Percentiles rank a stretch among this genome's conserved stretches.
Evolutionary conservation across 2,329 filamentous ascomycete genomes (phyloP).

Genomic region (Verticillium klebahnii): DNA sequence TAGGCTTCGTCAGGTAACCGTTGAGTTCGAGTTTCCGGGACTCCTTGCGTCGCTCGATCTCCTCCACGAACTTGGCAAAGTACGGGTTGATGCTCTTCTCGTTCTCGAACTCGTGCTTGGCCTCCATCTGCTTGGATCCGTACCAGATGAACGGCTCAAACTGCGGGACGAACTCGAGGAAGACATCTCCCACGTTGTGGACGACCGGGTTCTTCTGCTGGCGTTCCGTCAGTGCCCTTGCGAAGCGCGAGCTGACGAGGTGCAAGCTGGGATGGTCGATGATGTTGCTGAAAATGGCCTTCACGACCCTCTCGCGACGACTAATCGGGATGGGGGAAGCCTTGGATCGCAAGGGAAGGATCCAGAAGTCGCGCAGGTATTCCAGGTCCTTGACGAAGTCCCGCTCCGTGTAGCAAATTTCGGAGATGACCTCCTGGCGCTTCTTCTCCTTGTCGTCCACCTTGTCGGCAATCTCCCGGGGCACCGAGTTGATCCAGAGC

Average conservation of each 20-base stretch:
- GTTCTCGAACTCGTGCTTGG: slow-evolving; percentile 97
- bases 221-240: slow-evolving; percentile 79
- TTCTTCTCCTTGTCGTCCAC: slow-evolving; percentile 93
- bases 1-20: slow-evolving; percentile 96
- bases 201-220: slow-evolving; percentile 92
- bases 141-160: slow-evolving; percentile 97
- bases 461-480: slow-evolving; percentile 87
- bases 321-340: slow-evolving; percentile 85
- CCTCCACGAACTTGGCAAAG: slow-evolving; percentile 90
- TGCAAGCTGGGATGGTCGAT: slow-evolving; percentile 80
- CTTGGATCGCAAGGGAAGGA: slow-evolving; percentile 78
- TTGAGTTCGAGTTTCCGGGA: slow-evolving; percentile 96
- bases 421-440: slow-evolving; percentile 94
- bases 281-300: slow-evolving; percentile 93
- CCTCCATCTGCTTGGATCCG: slow-evolving; percentile 91
- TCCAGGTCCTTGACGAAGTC: slow-evolving; percentile 99
- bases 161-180: slow-evolving; percentile 83
- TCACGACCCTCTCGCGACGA: slow-evolving; percentile 83
- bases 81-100: slow-evolving; percentile 81
- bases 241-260: slow-evolving; percentile 82
- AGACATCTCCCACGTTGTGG: slow-evolving; percentile 86
- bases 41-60: slow-evolving; percentile 93
- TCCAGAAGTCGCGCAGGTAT: slow-evolving; percentile 98
- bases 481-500: slow-evolving; percentile 98
- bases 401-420: slow-evolving; percentile 96